These are phyloP conservation scores for Dichotomocladium elegans DNA, from an alignment of 371 early-diverging fungal species.

Conservation along the genomic window DNA sequence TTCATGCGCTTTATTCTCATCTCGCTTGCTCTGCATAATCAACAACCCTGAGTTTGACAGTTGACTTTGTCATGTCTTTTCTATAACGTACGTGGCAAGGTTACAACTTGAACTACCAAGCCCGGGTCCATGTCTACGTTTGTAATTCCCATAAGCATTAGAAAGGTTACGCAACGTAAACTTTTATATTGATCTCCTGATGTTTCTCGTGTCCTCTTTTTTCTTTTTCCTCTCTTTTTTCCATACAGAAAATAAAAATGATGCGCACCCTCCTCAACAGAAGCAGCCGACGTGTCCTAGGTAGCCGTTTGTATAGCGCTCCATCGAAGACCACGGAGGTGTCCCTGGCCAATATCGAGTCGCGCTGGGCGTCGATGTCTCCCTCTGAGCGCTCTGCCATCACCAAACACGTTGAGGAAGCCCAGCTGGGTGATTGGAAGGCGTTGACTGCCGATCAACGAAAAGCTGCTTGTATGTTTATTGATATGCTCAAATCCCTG, in stretches of 20 bases:
- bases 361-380: conserved; percentile 84
- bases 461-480: conserved; percentile 82
- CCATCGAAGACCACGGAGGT: conserved; percentile 32
- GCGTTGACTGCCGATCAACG: conserved; percentile 86
- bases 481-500: not conserved
- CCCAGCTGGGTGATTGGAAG: conserved; percentile 95
- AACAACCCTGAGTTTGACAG: too few species aligned
- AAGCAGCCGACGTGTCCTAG: too few species aligned
- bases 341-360: conserved; percentile 68
- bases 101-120: too few species aligned
- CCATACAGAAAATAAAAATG: not conserved
- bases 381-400: conserved; percentile 80
- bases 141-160: too few species aligned
- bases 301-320: not conserved
- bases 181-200: too few species aligned
- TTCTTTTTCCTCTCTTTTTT: not conserved
- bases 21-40: too few species aligned
- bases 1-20: too few species aligned
- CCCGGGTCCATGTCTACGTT: too few species aligned
- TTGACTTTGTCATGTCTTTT: too few species aligned
- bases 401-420: conserved; percentile 73
- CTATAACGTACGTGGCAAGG: too few species aligned
- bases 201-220: too few species aligned
- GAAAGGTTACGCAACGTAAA: too few species aligned
- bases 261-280: not conserved